Base-by-base conservation (phyloP, 352 stramenopile genomes). In the Globisporangium viniferum region DNA sequence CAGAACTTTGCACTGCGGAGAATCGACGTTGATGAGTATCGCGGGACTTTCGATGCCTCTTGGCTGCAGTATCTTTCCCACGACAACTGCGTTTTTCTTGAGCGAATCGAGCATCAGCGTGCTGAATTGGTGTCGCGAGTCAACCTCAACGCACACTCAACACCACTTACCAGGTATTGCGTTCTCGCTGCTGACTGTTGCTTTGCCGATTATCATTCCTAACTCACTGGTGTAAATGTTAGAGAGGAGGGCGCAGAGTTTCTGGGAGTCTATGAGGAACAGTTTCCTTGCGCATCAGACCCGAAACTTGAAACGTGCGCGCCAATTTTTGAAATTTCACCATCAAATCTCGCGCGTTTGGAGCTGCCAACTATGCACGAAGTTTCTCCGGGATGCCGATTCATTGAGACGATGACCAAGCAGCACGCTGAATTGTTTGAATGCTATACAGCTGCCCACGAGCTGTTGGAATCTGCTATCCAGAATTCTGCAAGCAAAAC, bases 211-310 rank as follows among this genome's bases (percentile, higher is more conserved):
- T 9, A 20, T 24, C 18, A 61, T 33, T 3, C 3, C 5, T 10
- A 53, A 64, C 22, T 33, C 15, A 53, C 20, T 53, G 12, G 0
- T 54, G 2, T 44, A 24, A 46, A 15, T 18, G 18, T 39, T 39
- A 66, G 60, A 5, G 60, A 66, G 6, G 44, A 66, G 56, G 60
- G 58, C 35, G 59, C 44, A 8, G 41, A 39, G 4, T 18, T 18
- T 12, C 9, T 57, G 8, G 41, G 41, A 14, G 29, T 65, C 5
- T 5, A 20, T 10, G 36, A 46, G 1, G 22, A 27, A 3, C 41
- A 18, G 24, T 8, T 58, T 22, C 48, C 20, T 27, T 27, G 39
- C 8, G 14, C 14, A 12, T 33, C 27, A 15, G 20, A 24, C 24
- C 2, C 24, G 31, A 48, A 46, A 14, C 55, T 24, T 22, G 60